Evolutionary conservation across 164 flowering plant species (phyloP), one percentile per base, ranked within the genome.

Genomic region (Dillenia turbinata): DNA sequence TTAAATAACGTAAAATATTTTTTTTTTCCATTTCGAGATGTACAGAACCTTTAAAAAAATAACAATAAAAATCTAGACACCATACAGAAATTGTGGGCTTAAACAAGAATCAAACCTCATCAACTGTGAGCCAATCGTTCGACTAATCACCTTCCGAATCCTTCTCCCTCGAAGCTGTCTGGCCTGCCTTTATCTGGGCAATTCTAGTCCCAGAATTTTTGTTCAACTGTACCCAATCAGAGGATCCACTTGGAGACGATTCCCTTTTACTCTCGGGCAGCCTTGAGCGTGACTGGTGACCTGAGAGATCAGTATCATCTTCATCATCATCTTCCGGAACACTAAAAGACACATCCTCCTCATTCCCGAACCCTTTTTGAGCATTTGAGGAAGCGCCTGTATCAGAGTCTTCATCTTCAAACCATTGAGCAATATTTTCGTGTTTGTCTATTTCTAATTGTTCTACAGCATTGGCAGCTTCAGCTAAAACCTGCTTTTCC

Each of bases 261-360:
- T 10, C 65, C 19, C 57, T 55, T 3, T 9, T 51, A 44, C 51
- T 53, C 48, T 64, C 56, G 52, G 17, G 19, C 13, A 49, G 64
- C 57, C 62, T 74, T 9, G 47, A 24, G 24, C 57, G 50, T 3
- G 69, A 61, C 43, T 45, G 50, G 66, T 66, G 72, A 24, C 45
- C 15, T n/a, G 78, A 64, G 16, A 46, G 60, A 61, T 78, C 74
- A 59, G 52, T 71, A n/a, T 78, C 79, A 53, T 78, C 80, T 48
- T 67, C 71, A 59, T 62, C 9, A 33, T 33, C 40, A 33, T 73
- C 82, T 73, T 82, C 88, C 22, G 82, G 70, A 74, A 82, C 92
- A 60, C 88, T 82, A 72, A 86, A 84, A 1, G 92, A 84, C 58
- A 83, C 70, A 66, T 80, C 91, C 26, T 80, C 82, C 68, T 74